Evolutionary conservation across 192 early-diverging fungal species (phyloP).

Genomic region (Backusella morwellensis): DNA sequence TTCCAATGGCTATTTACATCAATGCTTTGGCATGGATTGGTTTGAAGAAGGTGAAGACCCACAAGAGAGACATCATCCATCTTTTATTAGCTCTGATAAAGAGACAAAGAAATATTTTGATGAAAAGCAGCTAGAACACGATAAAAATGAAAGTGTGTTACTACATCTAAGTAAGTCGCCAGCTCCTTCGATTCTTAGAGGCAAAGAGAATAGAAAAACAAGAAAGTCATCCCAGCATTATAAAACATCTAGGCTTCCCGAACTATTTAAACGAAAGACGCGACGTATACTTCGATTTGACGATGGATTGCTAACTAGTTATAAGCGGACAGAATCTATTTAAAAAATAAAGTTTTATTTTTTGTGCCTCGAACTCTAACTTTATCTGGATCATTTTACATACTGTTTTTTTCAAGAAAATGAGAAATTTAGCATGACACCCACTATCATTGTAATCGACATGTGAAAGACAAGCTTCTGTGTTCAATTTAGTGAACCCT

Average conservation of each 20-base stretch:
- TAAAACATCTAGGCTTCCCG: neutral
- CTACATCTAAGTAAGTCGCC: neutral
- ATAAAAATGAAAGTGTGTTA: neutral
- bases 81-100: neutral
- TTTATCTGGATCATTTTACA: neutral
- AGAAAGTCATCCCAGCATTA: neutral
- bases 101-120: neutral
- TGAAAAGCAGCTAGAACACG: neutral
- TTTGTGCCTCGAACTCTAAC: neutral
- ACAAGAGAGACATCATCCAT: neutral
- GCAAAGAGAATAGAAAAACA: neutral
- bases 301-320: neutral
- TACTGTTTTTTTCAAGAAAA: too few species aligned
- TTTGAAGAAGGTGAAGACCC: conserved; percentile 36
- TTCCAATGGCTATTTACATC: conserved; percentile 29
- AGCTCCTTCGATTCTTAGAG: neutral
- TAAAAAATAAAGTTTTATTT: conserved; percentile 5
- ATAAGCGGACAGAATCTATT: neutral
- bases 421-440: neutral
- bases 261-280: neutral
- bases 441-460: neutral
- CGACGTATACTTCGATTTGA: conserved; percentile 1
- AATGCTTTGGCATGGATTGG: conserved; percentile 42
- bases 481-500: neutral
- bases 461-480: neutral